Conservation (phyloP, 2,329 filamentous ascomycete species). For the Pseudohalonectria lignicola region DNA sequence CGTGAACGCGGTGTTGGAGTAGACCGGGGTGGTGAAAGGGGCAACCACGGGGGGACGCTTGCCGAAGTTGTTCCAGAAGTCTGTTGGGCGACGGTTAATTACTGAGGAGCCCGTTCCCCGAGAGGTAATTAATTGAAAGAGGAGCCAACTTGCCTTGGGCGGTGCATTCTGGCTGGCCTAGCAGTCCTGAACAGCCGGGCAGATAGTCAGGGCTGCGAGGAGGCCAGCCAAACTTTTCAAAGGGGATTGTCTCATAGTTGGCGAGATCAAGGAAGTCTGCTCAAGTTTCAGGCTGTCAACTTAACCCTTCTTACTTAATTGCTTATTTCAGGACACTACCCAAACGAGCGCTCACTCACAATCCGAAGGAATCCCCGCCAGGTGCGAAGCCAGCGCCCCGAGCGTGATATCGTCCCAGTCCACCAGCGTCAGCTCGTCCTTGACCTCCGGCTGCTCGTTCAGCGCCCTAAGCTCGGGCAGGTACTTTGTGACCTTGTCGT, state of each 20-base stretch:
- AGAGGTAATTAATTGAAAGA: not conserved
- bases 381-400: constrained; percentile 1
- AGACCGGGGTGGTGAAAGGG: constrained; percentile 31
- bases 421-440: not conserved
- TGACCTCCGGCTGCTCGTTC: not conserved
- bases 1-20: constrained; percentile 35
- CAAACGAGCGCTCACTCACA: not conserved
- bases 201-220: not conserved
- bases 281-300: constrained; percentile 16
- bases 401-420: constrained; percentile 3
- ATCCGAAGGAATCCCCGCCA: not conserved
- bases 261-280: not conserved
- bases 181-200: not conserved
- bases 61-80: constrained; percentile 16
- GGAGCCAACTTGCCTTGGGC: not conserved
- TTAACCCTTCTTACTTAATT: not conserved
- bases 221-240: not conserved
- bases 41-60: constrained; percentile 25
- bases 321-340: not conserved
- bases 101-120: not conserved
- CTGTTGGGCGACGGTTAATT: constrained; percentile 2
- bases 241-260: not conserved
- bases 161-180: not conserved
- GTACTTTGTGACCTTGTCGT: constrained; percentile 32
- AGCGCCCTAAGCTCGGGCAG: constrained; percentile 23